phyloP scores from a whole-genome alignment of 257 asterid species.

The Schizonepeta tenuifolia region DNA sequence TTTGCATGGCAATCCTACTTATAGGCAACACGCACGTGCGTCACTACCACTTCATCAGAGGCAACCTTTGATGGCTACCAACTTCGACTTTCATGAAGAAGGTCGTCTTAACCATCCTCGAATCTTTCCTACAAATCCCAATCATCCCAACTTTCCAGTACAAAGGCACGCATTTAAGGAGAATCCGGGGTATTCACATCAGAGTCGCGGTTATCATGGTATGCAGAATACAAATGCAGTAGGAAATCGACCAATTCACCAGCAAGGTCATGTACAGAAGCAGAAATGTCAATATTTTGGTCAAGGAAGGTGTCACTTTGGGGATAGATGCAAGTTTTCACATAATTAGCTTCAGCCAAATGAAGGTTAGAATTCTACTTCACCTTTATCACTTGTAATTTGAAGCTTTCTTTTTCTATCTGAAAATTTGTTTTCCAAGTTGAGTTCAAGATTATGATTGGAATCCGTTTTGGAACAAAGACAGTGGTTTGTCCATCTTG shows the following conservation, averaged over 20 bases:
- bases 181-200: slow-evolving; percentile 19
- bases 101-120: background rate
- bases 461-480: background rate
- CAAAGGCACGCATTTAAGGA: slow-evolving; percentile 14
- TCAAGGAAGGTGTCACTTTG: slow-evolving; percentile 69
- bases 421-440: slow-evolving; percentile 20
- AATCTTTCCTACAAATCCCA: background rate
- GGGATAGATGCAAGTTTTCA: slow-evolving; percentile 60
- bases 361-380: background rate
- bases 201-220: background rate
- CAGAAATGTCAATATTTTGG: slow-evolving; percentile 55
- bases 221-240: slow-evolving; percentile 15
- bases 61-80: slow-evolving; percentile 45
- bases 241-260: slow-evolving; percentile 26
- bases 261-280: slow-evolving; percentile 29
- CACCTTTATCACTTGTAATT: background rate
- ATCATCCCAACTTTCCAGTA: slow-evolving; percentile 12
- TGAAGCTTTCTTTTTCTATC: background rate
- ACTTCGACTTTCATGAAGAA: slow-evolving; percentile 20
- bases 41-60: slow-evolving; percentile 38
- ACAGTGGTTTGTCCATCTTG: background rate
- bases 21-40: slow-evolving; percentile 3
- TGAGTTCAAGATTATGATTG: background rate
- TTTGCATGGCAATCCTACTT: slow-evolving; percentile 8
- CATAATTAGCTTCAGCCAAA: slow-evolving; percentile 38